Conservation (phyloP, 345 rosid species). For the Corymbia maculata region DNA sequence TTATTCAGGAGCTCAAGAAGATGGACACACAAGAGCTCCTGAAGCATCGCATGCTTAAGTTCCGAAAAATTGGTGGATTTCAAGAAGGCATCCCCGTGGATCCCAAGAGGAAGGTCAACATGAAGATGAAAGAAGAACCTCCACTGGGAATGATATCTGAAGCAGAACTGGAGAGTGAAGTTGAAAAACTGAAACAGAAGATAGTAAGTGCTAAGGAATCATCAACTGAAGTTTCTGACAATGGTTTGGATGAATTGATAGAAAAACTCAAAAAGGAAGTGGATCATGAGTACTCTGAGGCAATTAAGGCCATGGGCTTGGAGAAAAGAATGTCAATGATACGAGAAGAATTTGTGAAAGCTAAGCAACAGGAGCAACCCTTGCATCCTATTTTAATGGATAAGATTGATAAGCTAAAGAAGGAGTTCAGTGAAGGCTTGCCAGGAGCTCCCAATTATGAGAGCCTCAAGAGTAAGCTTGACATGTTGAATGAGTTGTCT, state of each 20-base stretch:
- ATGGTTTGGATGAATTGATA: constrained; percentile 52
- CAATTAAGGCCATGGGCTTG: constrained; percentile 49
- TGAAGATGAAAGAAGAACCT: constrained; percentile 64
- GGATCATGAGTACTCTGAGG: constrained; percentile 62
- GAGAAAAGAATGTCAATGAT: constrained; percentile 34
- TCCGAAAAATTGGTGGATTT: constrained; percentile 76
- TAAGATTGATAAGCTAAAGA: constrained; percentile 58
- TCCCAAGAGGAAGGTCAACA: constrained; percentile 51
- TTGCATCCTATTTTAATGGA: constrained; percentile 48
- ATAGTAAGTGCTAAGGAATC: constrained; percentile 58
- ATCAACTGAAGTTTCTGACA: constrained; percentile 36
- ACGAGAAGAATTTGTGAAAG: constrained; percentile 43
- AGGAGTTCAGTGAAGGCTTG: constrained; percentile 46
- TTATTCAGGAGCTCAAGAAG: constrained; percentile 54
- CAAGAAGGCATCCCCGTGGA: constrained; percentile 57
- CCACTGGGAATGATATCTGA: constrained; percentile 23
- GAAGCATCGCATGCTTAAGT: constrained; percentile 70
- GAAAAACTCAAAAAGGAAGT: constrained; percentile 61
- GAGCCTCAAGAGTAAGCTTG: constrained; percentile 55
- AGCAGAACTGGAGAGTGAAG: constrained; percentile 49
- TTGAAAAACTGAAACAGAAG: constrained; percentile 59
- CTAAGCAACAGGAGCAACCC: constrained; percentile 39
- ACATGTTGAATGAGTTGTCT: constrained; percentile 61
- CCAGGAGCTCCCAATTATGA: constrained; percentile 50
- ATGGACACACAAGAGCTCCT: constrained; percentile 62